phyloP scores from a whole-genome alignment of 2,329 filamentous ascomycete genomes.

The Colletotrichum abscissum region DNA sequence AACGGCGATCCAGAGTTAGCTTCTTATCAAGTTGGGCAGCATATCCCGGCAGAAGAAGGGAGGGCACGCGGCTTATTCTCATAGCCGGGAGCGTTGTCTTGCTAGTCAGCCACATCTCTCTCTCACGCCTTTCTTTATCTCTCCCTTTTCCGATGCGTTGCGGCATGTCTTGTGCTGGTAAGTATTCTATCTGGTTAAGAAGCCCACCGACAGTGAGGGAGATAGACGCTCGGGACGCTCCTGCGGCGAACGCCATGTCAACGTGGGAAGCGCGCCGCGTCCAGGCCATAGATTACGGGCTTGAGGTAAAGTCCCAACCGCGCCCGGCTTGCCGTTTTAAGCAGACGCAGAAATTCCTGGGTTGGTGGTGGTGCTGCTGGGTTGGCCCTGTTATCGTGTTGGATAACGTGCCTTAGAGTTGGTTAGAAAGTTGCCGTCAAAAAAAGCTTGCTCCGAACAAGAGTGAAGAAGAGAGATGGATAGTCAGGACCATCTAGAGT shows the following conservation, averaged over 20 bases:
- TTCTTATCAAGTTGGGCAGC: background rate
- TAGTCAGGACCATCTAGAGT: background rate
- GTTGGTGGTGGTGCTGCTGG: background rate
- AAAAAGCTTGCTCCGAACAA: background rate
- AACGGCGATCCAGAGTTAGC: constrained; percentile 3
- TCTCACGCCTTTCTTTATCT: background rate
- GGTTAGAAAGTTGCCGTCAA: background rate
- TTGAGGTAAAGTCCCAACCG: background rate
- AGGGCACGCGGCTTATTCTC: background rate
- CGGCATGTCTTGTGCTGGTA: background rate
- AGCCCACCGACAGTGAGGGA: background rate
- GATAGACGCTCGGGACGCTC: background rate
- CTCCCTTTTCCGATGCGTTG: background rate
- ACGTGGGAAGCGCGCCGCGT: background rate
- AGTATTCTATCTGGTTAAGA: too few species aligned
- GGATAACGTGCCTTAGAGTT: background rate
- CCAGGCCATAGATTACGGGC: background rate
- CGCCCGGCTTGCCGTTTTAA: too few species aligned
- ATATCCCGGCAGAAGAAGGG: background rate
- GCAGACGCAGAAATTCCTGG: too few species aligned
- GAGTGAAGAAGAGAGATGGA: background rate
- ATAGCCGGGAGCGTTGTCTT: background rate
- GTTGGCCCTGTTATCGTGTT: background rate
- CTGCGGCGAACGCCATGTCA: background rate
- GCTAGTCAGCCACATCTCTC: background rate